A percentile compares a stretch with the other conserved stretches of the same genome.
These are phyloP conservation scores for Hyphodiscus sp. DNA, from an alignment of 2,329 filamentous ascomycete species.

Conservation along the genomic window DNA sequence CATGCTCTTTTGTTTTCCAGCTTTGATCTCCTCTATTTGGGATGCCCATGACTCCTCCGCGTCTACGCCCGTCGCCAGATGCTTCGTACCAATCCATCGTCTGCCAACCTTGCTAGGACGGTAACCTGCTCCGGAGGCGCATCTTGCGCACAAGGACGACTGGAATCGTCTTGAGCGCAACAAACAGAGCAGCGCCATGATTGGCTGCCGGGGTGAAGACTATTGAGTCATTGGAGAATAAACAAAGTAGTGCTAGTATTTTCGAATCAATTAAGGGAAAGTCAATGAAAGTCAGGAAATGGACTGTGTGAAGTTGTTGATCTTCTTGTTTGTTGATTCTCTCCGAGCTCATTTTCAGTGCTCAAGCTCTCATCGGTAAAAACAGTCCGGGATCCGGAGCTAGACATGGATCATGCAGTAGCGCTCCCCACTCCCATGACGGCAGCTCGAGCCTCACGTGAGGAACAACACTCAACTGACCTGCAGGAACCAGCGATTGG, in stretches of 20 bases:
- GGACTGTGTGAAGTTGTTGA: neutral
- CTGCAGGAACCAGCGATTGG: neutral
- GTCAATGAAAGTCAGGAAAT: neutral
- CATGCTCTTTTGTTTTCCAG: constrained; percentile 45
- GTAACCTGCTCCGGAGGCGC: constrained; percentile 20
- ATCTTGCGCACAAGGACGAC: constrained; percentile 27
- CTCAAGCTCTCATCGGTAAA: neutral
- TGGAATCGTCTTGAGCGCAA: constrained; percentile 19
- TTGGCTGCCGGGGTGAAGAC: constrained; percentile 4
- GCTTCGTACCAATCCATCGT: constrained; percentile 29
- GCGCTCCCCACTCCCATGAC: neutral
- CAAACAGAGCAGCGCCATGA: constrained; percentile 25
- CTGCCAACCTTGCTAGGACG: constrained; percentile 9
- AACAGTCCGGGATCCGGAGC: neutral
- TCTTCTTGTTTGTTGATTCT: neutral
- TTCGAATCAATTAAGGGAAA: neutral
- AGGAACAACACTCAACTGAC: neutral
- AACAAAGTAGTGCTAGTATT: neutral
- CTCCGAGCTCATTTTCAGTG: neutral
- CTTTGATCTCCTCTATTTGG: constrained; percentile 40
- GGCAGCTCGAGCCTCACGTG: neutral
- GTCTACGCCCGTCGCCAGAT: constrained; percentile 30
- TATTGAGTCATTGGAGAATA: neutral
- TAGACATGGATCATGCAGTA: neutral
- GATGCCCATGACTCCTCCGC: constrained; percentile 39